phyloP scores from a whole-genome alignment of 2,329 filamentous ascomycete genomes.

The Penicillium rolfsii region DNA sequence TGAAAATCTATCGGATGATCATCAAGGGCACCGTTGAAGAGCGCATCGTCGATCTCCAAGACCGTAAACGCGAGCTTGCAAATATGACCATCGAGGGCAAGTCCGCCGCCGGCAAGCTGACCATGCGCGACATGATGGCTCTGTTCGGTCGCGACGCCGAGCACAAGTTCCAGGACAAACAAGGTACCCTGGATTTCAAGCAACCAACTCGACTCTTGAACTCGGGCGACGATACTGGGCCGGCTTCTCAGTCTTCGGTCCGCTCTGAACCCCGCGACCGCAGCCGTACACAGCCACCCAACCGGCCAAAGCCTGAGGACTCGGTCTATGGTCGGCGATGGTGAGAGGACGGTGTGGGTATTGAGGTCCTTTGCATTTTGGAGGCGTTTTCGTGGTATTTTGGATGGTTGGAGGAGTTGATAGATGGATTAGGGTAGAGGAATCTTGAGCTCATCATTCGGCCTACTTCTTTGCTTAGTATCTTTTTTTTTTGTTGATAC shows the following conservation, averaged over 20 bases:
- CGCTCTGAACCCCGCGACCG: constrained; percentile 25
- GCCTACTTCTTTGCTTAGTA: constrained; percentile 3
- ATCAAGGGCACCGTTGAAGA: constrained; percentile 87
- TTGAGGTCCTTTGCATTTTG: constrained; percentile 2
- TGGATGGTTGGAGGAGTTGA: too few relatives aligned
- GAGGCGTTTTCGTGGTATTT: constrained; percentile 3
- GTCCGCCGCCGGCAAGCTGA: constrained; percentile 77
- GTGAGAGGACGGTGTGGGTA: constrained; percentile 24
- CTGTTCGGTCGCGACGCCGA: constrained; percentile 77
- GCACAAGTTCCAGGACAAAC: constrained; percentile 45
- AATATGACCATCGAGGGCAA: constrained; percentile 85
- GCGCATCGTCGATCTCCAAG: constrained; percentile 89
- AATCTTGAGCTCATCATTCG: background rate
- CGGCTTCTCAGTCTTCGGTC: constrained; percentile 13
- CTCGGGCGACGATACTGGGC: constrained; percentile 30
- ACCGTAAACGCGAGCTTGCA: constrained; percentile 90
- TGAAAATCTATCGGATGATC: constrained; percentile 92
- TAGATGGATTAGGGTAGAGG: background rate
- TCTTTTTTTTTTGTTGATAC: background rate
- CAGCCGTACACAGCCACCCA: constrained; percentile 23
- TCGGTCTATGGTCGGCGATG: constrained; percentile 50
- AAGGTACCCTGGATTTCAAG: constrained; percentile 45
- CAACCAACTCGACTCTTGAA: constrained; percentile 38
- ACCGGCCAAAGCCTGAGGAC: constrained; percentile 39
- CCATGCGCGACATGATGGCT: constrained; percentile 89